A percentile compares a stretch with the other conserved stretches of the same genome.
phyloP scores from a whole-genome alignment of 768 basidiomycete genomes.

The Hydnum rufescens region DNA sequence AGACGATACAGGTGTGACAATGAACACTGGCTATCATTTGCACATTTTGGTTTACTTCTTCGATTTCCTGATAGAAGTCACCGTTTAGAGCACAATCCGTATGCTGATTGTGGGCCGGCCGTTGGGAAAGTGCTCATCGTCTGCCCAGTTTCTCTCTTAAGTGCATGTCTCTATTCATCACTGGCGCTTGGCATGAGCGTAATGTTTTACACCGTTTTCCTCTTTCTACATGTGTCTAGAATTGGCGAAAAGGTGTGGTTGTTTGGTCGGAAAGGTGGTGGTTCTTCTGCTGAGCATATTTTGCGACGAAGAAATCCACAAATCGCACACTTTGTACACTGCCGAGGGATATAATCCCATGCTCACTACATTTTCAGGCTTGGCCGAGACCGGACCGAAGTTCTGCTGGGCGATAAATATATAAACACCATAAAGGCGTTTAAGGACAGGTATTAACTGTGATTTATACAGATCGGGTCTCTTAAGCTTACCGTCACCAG shows the following conservation, averaged over 20 bases:
- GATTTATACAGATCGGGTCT: too few relatives aligned
- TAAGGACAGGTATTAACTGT: slow-evolving; percentile 49
- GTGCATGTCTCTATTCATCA: slow-evolving; percentile 25
- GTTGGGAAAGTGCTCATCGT: slow-evolving; percentile 79
- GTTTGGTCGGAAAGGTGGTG: not conserved
- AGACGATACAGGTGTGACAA: slow-evolving; percentile 56
- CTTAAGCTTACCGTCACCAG: slow-evolving; percentile 4
- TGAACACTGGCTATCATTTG: not conserved
- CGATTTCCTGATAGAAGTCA: not conserved
- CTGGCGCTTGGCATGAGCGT: not conserved
- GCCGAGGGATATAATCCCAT: not conserved
- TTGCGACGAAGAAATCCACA: slow-evolving; percentile 47
- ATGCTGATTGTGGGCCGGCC: slow-evolving; percentile 31
- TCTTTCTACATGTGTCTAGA: slow-evolving; percentile 37
- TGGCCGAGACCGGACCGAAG: slow-evolving; percentile 33
- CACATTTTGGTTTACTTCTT: not conserved
- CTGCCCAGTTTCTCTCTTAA: slow-evolving; percentile 80
- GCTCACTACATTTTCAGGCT: slow-evolving; percentile 21
- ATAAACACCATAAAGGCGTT: slow-evolving; percentile 46
- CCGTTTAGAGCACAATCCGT: slow-evolving; percentile 61
- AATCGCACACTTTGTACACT: slow-evolving; percentile 51
- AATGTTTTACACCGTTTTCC: not conserved
- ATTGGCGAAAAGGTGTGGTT: slow-evolving; percentile 48
- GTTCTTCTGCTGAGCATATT: not conserved
- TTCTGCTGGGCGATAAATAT: slow-evolving; percentile 40